Percentiles rank a stretch among this genome's conserved stretches.
Conservation (phyloP, 2,329 filamentous ascomycete genomes). For the Trichocomaceae sp. region DNA sequence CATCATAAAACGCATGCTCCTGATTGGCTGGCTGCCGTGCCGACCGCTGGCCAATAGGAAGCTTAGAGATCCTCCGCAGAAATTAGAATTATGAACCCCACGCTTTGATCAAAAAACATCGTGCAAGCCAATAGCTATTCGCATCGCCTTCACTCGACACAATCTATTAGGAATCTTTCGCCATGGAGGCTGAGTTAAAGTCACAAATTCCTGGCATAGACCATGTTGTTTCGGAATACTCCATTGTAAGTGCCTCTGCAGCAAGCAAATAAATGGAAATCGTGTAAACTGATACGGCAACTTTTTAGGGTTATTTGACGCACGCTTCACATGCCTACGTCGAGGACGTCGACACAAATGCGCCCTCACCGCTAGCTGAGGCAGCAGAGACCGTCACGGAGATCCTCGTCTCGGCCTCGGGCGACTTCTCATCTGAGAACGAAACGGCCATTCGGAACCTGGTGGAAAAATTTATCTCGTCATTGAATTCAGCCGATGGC, state of each 20-base stretch:
- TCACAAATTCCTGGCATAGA: conserved; percentile 79
- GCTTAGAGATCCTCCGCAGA: conserved; percentile 1
- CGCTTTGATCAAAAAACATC: conserved; percentile 1
- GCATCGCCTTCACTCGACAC: not conserved
- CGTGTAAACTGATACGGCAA: conserved; percentile 1
- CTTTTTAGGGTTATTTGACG: conserved; percentile 67
- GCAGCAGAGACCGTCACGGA: conserved; percentile 80
- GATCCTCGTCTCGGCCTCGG: conserved; percentile 86
- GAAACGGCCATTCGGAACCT: conserved; percentile 73
- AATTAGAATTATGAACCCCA: not conserved
- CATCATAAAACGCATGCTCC: too few species aligned
- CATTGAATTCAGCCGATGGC: conserved; percentile 68
- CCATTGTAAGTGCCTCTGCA: conserved; percentile 48
- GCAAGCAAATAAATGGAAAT: not conserved
- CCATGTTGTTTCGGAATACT: conserved; percentile 83
- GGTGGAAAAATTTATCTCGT: conserved; percentile 82
- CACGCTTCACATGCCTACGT: conserved; percentile 83
- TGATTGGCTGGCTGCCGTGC: not conserved
- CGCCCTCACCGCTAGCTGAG: conserved; percentile 71
- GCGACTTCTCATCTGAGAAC: conserved; percentile 64
- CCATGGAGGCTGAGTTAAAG: conserved; percentile 84
- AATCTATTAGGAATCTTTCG: not conserved
- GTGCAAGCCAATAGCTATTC: conserved; percentile 2
- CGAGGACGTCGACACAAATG: conserved; percentile 62
- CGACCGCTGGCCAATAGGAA: conserved; percentile 1